Conservation (phyloP, 2,329 filamentous ascomycete species). For the Colletotrichum kahawae region DNA sequence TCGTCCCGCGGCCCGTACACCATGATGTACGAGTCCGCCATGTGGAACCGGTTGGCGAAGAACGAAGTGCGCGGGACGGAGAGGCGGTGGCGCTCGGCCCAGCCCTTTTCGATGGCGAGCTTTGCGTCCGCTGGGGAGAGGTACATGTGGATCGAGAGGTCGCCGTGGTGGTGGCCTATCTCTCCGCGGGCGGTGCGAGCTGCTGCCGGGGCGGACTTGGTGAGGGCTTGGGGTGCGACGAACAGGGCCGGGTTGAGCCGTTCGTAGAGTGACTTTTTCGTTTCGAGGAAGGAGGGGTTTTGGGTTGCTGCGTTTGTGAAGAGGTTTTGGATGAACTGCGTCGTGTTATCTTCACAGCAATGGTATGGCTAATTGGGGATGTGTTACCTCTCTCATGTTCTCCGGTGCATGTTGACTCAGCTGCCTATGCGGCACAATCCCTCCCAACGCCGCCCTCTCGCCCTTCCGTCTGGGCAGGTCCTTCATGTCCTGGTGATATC, state of each 20-base stretch:
- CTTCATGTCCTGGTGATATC: background rate
- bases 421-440: slow-evolving; percentile 17
- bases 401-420: slow-evolving; percentile 16
- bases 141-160: slow-evolving; percentile 42
- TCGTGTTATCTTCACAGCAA: background rate
- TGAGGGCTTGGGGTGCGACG: background rate
- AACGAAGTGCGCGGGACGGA: slow-evolving; percentile 26
- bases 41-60: background rate
- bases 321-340: slow-evolving; percentile 2
- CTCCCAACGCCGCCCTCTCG: background rate
- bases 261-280: slow-evolving; percentile 35
- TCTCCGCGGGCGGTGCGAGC: slow-evolving; percentile 29
- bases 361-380: background rate
- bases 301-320: slow-evolving; percentile 21
- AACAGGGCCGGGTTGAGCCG: slow-evolving; percentile 34
- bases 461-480: background rate
- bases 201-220: background rate
- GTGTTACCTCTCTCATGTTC: background rate
- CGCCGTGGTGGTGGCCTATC: slow-evolving; percentile 41
- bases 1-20: slow-evolving; percentile 45
- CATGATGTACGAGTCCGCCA: slow-evolving; percentile 39
- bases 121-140: slow-evolving; percentile 42
- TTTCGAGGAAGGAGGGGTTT: slow-evolving; percentile 33
- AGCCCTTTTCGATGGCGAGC: slow-evolving; percentile 37
- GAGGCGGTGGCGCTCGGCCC: slow-evolving; percentile 44